These are phyloP conservation scores for Phytophthora pseudosyringae DNA, from an alignment of 352 stramenopile species.

Conservation along the genomic window DNA sequence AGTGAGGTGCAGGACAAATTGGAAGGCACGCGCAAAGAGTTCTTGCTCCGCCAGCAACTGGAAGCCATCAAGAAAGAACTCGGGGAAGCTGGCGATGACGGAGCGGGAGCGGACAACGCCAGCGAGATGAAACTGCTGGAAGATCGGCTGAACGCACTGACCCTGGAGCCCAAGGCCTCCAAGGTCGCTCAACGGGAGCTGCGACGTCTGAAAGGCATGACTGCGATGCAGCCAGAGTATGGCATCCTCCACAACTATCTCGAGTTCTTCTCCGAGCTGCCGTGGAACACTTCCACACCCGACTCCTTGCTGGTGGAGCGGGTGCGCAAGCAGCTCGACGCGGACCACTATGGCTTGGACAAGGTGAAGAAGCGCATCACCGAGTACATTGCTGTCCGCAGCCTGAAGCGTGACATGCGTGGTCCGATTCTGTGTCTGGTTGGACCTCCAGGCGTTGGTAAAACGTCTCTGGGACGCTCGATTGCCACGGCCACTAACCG, in stretches of 20 bases:
- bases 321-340: conserved; percentile 71
- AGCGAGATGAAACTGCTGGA: conserved; percentile 68
- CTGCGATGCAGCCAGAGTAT: conserved; percentile 78
- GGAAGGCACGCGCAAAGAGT: conserved; percentile 84
- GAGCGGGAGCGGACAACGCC: conserved; percentile 34
- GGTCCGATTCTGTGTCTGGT: conserved; percentile 90
- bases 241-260: conserved; percentile 84
- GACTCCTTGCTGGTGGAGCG: conserved; percentile 65
- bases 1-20: conserved; percentile 76
- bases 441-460: conserved; percentile 84
- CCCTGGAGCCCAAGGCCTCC: conserved; percentile 56
- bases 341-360: conserved; percentile 83
- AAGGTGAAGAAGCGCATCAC: conserved; percentile 89
- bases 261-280: conserved; percentile 81
- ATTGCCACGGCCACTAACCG: conserved; percentile 78
- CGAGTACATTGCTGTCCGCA: conserved; percentile 87
- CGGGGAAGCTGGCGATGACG: conserved; percentile 66
- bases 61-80: conserved; percentile 99
- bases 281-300: conserved; percentile 61
- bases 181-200: conserved; percentile 73
- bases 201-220: conserved; percentile 76
- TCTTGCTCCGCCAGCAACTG: conserved; percentile 97
- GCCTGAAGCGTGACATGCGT: conserved; percentile 83
- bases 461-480: conserved; percentile 85
- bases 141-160: conserved; percentile 58